Evolutionary conservation across 768 basidiomycete genomes (phyloP), one percentile per base, ranked within the genome.

Genomic region (Gloeostereum incarnatum): DNA sequence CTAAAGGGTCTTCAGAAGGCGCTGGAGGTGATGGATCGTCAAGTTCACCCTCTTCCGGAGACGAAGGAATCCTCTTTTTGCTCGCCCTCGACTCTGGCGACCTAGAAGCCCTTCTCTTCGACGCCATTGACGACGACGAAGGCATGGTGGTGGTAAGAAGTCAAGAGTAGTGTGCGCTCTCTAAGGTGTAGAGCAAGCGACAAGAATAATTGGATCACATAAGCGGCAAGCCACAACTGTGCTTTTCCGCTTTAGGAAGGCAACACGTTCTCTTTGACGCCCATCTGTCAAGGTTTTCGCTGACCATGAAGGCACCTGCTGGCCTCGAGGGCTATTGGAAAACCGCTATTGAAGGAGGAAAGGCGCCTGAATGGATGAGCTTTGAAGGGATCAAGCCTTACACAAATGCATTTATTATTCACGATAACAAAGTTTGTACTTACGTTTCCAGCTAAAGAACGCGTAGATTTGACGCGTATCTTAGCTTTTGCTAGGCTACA

Each of bases 21-120:
- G 38, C 39, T 30, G 49, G 42, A 36, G 53, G 41, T 23, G 49
- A 32, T 31, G 49, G 43, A 54, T 87, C 84, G 58, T 85, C 83
- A 35, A 89, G 61, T 49, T 89, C 86, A 43, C 86, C 86, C 53
- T 89, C 86, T 57, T 89, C 86, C 35, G 84, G 84, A 1, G 83
- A 77, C 7, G 80, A 80, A 2, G 78, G 69, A 6, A 66, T 63
- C 14, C 54, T 62, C 31, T 81, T 68, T 51, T 87, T 86, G 4
- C 56, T 25, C 7, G 72, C 66, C 36, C 80, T 66, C 26, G 59
- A 56, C 2, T 62, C 59, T 32, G 74, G 67, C 10, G 78, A 74
- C 34, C 58, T 55, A 25, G 77, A 76, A 20, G 78, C 76, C 38
- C 60, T 62, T 42, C 85, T 71, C 61, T 87, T 87, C 35, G 56